A percentile compares a stretch with the other conserved stretches of the same genome.
Conservation (phyloP, 345 rosid species). For the Combretum micranthum region DNA sequence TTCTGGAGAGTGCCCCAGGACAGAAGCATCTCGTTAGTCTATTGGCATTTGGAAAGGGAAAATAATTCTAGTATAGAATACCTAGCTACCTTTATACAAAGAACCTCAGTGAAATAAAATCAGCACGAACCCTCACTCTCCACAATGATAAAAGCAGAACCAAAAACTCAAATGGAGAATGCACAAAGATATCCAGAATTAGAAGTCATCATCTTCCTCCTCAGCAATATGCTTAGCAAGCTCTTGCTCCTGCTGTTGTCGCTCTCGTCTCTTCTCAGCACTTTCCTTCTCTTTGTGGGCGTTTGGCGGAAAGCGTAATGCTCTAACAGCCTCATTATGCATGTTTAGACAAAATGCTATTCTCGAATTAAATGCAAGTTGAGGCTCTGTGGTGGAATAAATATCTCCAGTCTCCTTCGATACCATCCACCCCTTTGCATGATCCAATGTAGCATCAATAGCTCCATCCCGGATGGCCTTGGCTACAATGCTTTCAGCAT, state of each 20-base stretch:
- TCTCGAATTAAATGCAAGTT: conserved; percentile 60
- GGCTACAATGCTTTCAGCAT: conserved; percentile 75
- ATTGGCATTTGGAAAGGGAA: too few relatives aligned
- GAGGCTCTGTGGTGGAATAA: conserved; percentile 70
- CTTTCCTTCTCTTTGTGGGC: conserved; percentile 61
- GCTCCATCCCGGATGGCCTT: conserved; percentile 77
- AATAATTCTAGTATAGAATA: too few relatives aligned
- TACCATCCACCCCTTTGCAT: conserved; percentile 54
- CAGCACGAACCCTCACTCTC: too few relatives aligned
- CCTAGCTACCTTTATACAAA: too few relatives aligned
- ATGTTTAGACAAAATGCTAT: conserved; percentile 68
- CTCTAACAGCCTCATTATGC: conserved; percentile 69
- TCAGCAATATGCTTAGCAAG: conserved; percentile 72
- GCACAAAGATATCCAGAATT: neutral
- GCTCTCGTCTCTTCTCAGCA: conserved; percentile 63
- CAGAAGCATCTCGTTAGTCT: too few relatives aligned
- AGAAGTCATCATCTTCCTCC: conserved; percentile 70
- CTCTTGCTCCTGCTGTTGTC: conserved; percentile 68
- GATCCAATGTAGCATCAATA: conserved; percentile 62
- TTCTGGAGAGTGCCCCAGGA: too few relatives aligned
- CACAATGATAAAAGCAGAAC: too few relatives aligned
- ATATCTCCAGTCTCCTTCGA: conserved; percentile 70
- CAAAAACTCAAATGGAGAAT: neutral
- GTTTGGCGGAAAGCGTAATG: conserved; percentile 53
- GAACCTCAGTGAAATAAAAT: too few relatives aligned